Evolutionary conservation across 2,329 filamentous ascomycete genomes (phyloP), one percentile per base, ranked within the genome.

Genomic region (Aspergillus aculeatinus): DNA sequence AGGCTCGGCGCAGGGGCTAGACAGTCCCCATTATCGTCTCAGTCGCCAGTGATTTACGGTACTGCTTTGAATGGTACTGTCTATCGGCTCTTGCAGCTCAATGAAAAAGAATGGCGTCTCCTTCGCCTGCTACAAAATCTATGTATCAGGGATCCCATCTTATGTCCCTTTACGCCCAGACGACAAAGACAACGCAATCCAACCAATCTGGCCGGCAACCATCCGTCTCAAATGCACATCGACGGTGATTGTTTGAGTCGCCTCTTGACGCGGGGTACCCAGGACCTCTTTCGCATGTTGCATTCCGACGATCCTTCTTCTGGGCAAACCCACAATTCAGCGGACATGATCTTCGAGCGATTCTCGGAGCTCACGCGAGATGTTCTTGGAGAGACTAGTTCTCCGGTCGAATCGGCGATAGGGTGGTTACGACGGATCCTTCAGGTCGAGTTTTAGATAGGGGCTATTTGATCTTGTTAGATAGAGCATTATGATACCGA

Each of bases 111-210:
- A 7, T 90, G 89, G 85, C 81, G 82, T 6, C 79, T 96, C 4
- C 80, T 98, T 5, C 83, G 83, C 59, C 86, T 94, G 63, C 71
- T 97, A 1, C 88, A 96, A 69, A 88, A 89, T 60, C 72, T 96
- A 51, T 86, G 85, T 29, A 73, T 82, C 51, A 72, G 75, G 27
- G 83, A 81, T 27, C 68, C 73, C 6, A 64, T 70, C 3, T 73
- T 87, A 12, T 86, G 81, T 60, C 82, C 84, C 3, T 85, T 84
- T 61, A 73, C 73, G 2, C 72, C 74, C 27, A 74, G 72, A 57
- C 63, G 69, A 33, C 69, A 61, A 49, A 67, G 67, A 56, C 68
- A 66, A 59, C 63, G 65, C 62, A 69, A 65, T 25, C 62, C 68
- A 19, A 65, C 68, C 14, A 68, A 71, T 51, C 61, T 68, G 47